phyloP scores from a whole-genome alignment of 78 protist species.

The Monocercomonoides exilis region DNA sequence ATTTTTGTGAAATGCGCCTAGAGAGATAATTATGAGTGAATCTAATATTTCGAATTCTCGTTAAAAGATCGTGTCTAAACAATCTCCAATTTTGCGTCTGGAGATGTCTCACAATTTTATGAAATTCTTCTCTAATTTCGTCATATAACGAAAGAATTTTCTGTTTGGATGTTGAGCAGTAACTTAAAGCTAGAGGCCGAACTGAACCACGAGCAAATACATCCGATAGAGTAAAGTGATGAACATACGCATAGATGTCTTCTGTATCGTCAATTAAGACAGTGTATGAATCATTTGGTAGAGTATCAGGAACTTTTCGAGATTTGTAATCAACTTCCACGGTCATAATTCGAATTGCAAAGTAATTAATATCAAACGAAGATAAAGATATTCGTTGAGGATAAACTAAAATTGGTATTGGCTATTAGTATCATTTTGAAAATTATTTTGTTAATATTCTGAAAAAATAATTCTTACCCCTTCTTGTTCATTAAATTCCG shows the following conservation, averaged over 20 bases:
- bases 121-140: neutral
- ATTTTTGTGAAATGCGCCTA: neutral
- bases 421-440: neutral
- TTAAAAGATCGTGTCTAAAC: neutral
- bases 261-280: neutral
- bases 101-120: neutral
- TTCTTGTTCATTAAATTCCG: neutral
- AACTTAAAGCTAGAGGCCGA: neutral
- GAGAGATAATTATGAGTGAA: neutral
- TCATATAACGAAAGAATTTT: neutral
- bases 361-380: neutral
- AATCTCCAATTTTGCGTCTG: neutral
- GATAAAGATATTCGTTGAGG: neutral
- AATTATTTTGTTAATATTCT: neutral
- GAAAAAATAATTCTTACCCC: neutral
- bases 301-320: neutral
- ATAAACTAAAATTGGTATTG: neutral
- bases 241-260: neutral
- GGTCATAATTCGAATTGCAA: neutral
- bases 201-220: neutral
- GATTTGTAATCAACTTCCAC: neutral
- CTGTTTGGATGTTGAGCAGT: neutral
- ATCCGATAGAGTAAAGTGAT: neutral
- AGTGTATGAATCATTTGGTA: neutral
- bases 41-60: neutral